Evolutionary conservation across 805 yeast genomes (phyloP).

Genomic region (Babjeviella inositovora): DNA sequence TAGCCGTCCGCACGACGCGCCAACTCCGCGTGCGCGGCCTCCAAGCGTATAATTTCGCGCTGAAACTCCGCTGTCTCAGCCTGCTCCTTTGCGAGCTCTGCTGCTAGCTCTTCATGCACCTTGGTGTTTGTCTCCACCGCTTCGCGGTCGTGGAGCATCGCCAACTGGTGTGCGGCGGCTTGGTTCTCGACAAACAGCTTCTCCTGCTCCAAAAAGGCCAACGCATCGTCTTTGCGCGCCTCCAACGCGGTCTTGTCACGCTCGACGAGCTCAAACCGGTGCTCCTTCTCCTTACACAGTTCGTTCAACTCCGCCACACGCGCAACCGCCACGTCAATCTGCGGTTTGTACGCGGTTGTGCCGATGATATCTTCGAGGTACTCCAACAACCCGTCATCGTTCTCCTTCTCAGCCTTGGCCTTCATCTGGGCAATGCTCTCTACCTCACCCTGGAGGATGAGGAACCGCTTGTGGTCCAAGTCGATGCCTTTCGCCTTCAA

Average conservation of each 20-base stretch:
- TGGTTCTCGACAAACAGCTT: constrained; percentile 36
- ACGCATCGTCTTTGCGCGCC: constrained; percentile 47
- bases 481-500: constrained; percentile 79
- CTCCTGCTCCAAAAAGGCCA: constrained; percentile 48
- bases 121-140: constrained; percentile 19
- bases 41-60: constrained; percentile 14
- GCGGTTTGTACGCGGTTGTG: constrained; percentile 66
- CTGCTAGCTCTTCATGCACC: constrained; percentile 19
- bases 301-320: constrained; percentile 68
- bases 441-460: constrained; percentile 95
- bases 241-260: constrained; percentile 58
- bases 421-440: constrained; percentile 98
- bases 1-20: constrained; percentile 7
- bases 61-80: constrained; percentile 20
- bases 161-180: constrained; percentile 40
- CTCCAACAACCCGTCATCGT: constrained; percentile 87
- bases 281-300: constrained; percentile 65
- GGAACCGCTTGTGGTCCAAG: constrained; percentile 83
- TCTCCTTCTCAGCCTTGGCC: constrained; percentile 84
- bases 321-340: constrained; percentile 48
- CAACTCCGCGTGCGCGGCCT: constrained; percentile 10
- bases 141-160: constrained; percentile 19
- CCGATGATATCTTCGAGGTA: constrained; percentile 96
- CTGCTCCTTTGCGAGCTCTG: constrained; percentile 23
- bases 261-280: constrained; percentile 64